Conservation (phyloP, 2,329 filamentous ascomycete genomes). For the Cladophialophora exuberans region DNA sequence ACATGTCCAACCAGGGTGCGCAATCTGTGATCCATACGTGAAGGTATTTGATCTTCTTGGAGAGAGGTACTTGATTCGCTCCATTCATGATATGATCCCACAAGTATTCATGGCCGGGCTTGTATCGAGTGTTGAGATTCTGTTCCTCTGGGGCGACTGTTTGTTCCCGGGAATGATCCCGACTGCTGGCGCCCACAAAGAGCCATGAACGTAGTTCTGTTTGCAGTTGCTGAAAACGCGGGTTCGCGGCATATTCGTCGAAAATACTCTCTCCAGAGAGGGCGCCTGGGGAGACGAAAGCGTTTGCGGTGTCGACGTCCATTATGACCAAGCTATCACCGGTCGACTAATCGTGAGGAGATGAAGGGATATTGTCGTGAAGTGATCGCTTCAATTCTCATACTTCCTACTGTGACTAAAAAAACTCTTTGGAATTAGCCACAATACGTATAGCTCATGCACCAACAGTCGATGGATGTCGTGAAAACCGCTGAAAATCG, state of each 20-base stretch:
- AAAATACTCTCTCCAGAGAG: conserved; percentile 8
- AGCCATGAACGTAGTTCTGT: conserved; percentile 16
- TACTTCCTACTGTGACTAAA: too few species aligned
- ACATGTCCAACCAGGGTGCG: conserved; percentile 56
- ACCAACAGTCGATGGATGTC: too few species aligned
- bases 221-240: conserved; percentile 20
- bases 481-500: too few species aligned
- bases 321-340: too few species aligned
- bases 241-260: conserved; percentile 16
- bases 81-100: not conserved
- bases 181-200: conserved; percentile 7
- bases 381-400: too few species aligned
- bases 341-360: too few species aligned
- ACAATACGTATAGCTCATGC: too few species aligned
- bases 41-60: conserved; percentile 8
- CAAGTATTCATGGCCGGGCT: conserved; percentile 4
- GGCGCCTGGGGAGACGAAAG: conserved; percentile 13
- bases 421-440: too few species aligned
- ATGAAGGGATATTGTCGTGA: too few species aligned
- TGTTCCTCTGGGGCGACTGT: not conserved
- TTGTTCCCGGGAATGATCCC: conserved; percentile 1
- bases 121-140: not conserved
- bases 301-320: too few species aligned
- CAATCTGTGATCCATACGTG: conserved; percentile 15
- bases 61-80: conserved; percentile 2